These are phyloP conservation scores for Colletotrichum ledebouriae DNA, from an alignment of 2,329 filamentous ascomycete species.

Conservation along the genomic window DNA sequence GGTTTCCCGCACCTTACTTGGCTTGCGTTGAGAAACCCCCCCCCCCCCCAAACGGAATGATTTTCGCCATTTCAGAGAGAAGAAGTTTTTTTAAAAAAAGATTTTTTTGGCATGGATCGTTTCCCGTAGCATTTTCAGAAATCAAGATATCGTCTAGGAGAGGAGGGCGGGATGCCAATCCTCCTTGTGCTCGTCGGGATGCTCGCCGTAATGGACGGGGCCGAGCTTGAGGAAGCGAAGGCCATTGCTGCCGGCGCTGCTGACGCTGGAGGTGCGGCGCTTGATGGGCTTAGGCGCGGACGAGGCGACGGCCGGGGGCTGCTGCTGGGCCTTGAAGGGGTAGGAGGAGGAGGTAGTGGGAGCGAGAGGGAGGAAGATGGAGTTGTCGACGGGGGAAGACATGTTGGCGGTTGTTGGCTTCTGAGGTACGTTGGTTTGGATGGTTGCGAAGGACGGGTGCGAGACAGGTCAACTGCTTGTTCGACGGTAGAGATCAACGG, in stretches of 20 bases:
- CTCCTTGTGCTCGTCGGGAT: slow-evolving; percentile 67
- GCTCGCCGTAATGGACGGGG: slow-evolving; percentile 74
- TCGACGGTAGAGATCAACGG: slow-evolving; percentile 29
- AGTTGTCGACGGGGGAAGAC: slow-evolving; percentile 42
- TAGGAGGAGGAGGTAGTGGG: slow-evolving; percentile 70
- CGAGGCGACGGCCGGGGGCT: slow-evolving; percentile 48
- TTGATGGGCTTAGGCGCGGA: slow-evolving; percentile 47
- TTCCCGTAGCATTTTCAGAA: not conserved
- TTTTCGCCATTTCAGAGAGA: not conserved
- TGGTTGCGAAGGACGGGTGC: not conserved
- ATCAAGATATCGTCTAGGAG: slow-evolving; percentile 5
- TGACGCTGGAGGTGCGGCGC: slow-evolving; percentile 68
- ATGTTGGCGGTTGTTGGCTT: slow-evolving; percentile 24
- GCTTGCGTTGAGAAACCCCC: no score
- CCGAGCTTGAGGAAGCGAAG: slow-evolving; percentile 73
- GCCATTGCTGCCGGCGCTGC: slow-evolving; percentile 57
- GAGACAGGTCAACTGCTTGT: slow-evolving; percentile 36
- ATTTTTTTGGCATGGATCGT: not conserved
- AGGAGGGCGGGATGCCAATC: slow-evolving; percentile 39
- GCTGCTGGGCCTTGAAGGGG: slow-evolving; percentile 56
- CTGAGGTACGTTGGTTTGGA: not conserved
- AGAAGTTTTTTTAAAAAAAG: no score
- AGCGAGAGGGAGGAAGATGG: slow-evolving; percentile 68
- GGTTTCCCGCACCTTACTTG: slow-evolving; percentile 30
- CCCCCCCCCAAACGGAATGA: no score